Conservation (phyloP, 2,329 filamentous ascomycete species). For the Periconia macrospinosa region DNA sequence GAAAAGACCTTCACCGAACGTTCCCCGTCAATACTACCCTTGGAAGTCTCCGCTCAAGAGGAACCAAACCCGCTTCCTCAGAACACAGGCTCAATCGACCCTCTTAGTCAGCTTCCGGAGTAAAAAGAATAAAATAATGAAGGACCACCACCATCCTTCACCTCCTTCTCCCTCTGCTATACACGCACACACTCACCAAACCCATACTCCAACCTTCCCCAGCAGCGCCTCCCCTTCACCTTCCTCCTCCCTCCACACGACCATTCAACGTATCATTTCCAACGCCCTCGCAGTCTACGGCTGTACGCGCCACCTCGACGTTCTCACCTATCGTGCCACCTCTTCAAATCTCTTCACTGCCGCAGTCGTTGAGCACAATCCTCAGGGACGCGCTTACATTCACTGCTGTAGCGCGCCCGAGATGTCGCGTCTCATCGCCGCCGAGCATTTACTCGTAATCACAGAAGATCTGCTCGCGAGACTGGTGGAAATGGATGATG, state of each 20-base stretch:
- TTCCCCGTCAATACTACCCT: slow-evolving; percentile 20
- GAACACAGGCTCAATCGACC: no score
- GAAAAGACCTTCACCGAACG: slow-evolving; percentile 35
- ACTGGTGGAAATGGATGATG: slow-evolving; percentile 33
- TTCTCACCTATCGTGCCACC: slow-evolving; percentile 38
- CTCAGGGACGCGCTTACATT: slow-evolving; percentile 36
- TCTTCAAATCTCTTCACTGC: slow-evolving; percentile 37
- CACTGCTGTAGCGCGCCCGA: slow-evolving; percentile 40
- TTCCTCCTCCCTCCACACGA: neutral
- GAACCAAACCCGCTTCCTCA: no score
- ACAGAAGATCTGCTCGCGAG: slow-evolving; percentile 38
- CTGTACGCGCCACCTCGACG: slow-evolving; percentile 37
- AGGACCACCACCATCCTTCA: no score
- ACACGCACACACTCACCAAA: slow-evolving; percentile 12
- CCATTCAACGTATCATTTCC: slow-evolving; percentile 13
- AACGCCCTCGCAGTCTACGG: slow-evolving; percentile 42
- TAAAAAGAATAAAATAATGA: no score
- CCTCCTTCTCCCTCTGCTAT: no score
- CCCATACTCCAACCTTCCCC: no score
- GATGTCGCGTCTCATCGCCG: slow-evolving; percentile 29
- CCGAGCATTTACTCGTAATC: slow-evolving; percentile 40
- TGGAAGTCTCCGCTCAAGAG: slow-evolving; percentile 19
- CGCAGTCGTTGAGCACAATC: slow-evolving; percentile 42
- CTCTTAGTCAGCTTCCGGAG: neutral
- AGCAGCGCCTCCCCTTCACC: neutral